A percentile compares a stretch with the other conserved stretches of the same genome.
Conservation (phyloP, 352 stramenopile genomes). For the Pythium guiyangense region DNA sequence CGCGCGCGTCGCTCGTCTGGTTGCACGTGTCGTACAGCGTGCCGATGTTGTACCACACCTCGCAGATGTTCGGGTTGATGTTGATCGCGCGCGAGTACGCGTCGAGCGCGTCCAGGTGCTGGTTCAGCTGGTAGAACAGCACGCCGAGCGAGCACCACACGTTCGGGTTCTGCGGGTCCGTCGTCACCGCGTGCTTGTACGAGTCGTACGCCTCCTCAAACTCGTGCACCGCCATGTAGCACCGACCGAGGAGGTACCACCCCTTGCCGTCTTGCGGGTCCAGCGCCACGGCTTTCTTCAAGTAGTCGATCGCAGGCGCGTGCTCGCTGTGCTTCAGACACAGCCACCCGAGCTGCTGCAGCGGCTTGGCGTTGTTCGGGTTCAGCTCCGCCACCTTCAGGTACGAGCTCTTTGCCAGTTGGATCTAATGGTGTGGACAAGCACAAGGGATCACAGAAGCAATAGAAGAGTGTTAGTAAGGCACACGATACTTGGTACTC, state of each 20-base stretch:
- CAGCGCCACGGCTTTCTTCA: too few species aligned
- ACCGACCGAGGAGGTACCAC: too few species aligned
- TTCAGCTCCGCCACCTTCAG: conserved; percentile 83
- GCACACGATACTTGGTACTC: too few species aligned
- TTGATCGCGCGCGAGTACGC: conserved; percentile 88
- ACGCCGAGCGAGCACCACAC: too few species aligned
- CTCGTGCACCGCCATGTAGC: too few species aligned
- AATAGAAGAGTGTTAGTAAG: too few species aligned
- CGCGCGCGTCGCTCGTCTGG: conserved; percentile 83
- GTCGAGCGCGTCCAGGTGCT: conserved; percentile 85
- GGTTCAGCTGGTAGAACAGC: conserved; percentile 89
- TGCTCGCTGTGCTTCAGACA: conserved; percentile 86
- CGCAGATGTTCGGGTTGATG: conserved; percentile 90
- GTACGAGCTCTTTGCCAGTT: conserved; percentile 82
- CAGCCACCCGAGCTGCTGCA: conserved; percentile 83
- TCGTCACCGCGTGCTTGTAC: too few species aligned
- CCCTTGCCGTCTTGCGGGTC: too few species aligned
- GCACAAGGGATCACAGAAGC: too few species aligned
- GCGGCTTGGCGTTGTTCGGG: conserved; percentile 76
- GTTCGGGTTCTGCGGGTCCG: too few species aligned
- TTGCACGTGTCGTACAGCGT: conserved; percentile 90
- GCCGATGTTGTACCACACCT: conserved; percentile 90
- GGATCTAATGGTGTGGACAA: conserved; percentile 26
- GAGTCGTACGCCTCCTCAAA: too few species aligned
- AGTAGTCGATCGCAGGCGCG: too few species aligned